These are phyloP conservation scores for Oenanthe sinensis DNA, from an alignment of 129 eudicot genomes.

Conservation along the genomic window DNA sequence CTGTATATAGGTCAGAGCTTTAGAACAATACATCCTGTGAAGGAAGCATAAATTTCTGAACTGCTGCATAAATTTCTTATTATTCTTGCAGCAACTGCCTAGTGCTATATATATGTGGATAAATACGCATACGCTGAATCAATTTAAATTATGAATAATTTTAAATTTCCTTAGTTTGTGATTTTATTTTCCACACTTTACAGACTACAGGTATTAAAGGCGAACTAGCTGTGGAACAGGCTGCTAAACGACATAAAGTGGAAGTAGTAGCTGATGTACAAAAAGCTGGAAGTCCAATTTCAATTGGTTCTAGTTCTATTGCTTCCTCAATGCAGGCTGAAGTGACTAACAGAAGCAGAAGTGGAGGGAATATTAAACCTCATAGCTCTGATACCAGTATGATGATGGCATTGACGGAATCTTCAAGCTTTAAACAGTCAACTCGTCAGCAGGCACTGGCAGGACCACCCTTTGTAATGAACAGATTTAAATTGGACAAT, in stretches of 20 bases:
- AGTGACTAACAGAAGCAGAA: conserved; percentile 20
- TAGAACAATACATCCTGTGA: background rate
- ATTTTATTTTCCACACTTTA: conserved; percentile 14
- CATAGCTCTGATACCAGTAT: conserved; percentile 26
- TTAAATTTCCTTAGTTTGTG: background rate
- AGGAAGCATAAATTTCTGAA: background rate
- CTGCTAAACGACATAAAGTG: conserved; percentile 44
- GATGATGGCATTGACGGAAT: conserved; percentile 29
- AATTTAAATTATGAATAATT: background rate
- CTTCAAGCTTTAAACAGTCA: conserved; percentile 39
- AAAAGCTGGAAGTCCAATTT: conserved; percentile 29
- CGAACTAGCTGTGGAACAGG: conserved; percentile 44
- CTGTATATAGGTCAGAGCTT: background rate
- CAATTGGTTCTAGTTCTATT: conserved; percentile 21
- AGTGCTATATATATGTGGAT: background rate
- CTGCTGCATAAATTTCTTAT: background rate
- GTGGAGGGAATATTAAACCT: conserved; percentile 22
- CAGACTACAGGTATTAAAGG: conserved; percentile 68
- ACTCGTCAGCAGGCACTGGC: conserved; percentile 36
- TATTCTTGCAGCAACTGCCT: background rate
- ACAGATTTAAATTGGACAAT: conserved; percentile 83
- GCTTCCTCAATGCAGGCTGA: conserved; percentile 32
- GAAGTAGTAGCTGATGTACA: conserved; percentile 29
- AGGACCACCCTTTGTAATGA: conserved; percentile 36
- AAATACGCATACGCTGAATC: background rate